phyloP scores from a whole-genome alignment of 441 rosid genomes.

The Populus hybrid region DNA sequence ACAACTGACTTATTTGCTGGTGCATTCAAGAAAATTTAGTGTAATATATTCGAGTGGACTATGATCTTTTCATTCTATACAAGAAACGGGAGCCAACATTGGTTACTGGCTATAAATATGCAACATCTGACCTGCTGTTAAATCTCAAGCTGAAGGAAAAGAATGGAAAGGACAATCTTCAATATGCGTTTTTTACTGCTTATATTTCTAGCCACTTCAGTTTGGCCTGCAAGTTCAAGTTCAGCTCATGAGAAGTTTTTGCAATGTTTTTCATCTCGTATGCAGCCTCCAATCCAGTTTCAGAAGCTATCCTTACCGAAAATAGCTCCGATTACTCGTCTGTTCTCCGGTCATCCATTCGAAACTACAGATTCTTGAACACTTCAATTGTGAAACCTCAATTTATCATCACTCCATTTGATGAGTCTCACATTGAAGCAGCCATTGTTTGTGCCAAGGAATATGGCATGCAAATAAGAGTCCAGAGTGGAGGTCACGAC shows the following conservation, averaged over 20 bases:
- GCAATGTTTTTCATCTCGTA: conserved; percentile 25
- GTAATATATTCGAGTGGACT: too few relatives aligned
- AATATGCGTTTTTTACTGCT: neutral
- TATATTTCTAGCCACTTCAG: neutral
- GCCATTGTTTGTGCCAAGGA: conserved; percentile 43
- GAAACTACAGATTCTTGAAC: conserved; percentile 45
- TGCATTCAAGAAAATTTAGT: too few relatives aligned
- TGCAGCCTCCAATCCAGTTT: conserved; percentile 23
- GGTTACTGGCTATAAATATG: too few relatives aligned
- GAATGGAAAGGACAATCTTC: neutral
- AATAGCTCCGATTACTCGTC: neutral
- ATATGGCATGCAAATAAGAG: conserved; percentile 36
- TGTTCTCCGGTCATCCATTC: conserved; percentile 42
- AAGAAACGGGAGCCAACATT: too few relatives aligned
- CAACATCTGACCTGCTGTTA: neutral
- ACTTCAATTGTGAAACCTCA: conserved; percentile 44
- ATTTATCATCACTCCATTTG: conserved; percentile 47
- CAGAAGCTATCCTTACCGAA: conserved; percentile 22
- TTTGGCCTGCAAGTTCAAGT: neutral
- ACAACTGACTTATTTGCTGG: too few relatives aligned
- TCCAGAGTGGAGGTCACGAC: conserved; percentile 67
- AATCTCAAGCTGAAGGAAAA: neutral
- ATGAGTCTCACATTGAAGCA: conserved; percentile 53
- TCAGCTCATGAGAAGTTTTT: conserved; percentile 11
- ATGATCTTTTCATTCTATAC: too few relatives aligned